A percentile compares a stretch with the other conserved stretches of the same genome.
Conservation (phyloP, 2,329 filamentous ascomycete species). For the Sclerotinia sclerotiorum region DNA sequence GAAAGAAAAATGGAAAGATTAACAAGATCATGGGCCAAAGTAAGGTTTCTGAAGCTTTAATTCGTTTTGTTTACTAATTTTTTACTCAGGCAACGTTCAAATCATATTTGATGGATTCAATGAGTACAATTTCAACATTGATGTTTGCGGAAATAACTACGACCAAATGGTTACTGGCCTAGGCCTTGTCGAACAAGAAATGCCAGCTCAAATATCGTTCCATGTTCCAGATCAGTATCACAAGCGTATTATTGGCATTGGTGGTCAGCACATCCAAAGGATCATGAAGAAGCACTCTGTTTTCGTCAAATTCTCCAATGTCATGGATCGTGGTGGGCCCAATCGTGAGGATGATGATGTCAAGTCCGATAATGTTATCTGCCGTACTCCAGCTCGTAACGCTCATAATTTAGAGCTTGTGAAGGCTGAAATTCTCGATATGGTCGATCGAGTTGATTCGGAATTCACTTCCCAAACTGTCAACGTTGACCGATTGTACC, state of each 20-base stretch:
- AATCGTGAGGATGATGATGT: slow-evolving; percentile 97
- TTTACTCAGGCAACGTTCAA: slow-evolving; percentile 70
- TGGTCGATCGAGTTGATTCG: slow-evolving; percentile 86
- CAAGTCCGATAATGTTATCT: slow-evolving; percentile 98
- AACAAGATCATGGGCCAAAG: slow-evolving; percentile 99
- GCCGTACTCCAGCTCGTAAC: slow-evolving; percentile 93
- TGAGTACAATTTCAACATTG: slow-evolving; percentile 99
- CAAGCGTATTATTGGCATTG: slow-evolving; percentile 98
- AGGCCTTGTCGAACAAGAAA: slow-evolving; percentile 93
- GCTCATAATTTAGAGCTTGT: slow-evolving; percentile 95
- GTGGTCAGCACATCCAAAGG: slow-evolving; percentile 95
- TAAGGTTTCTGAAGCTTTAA: neutral
- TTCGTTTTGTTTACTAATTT: neutral
- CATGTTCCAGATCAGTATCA: slow-evolving; percentile 99
- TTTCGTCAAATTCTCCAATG: slow-evolving; percentile 99
- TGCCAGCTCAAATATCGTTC: slow-evolving; percentile 98
- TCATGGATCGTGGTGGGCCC: slow-evolving; percentile 90
- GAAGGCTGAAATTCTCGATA: slow-evolving; percentile 98
- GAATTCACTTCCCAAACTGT: slow-evolving; percentile 95
- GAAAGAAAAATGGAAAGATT: slow-evolving; percentile 99
- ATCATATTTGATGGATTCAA: slow-evolving; percentile 99
- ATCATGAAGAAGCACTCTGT: slow-evolving; percentile 99
- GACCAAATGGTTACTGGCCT: slow-evolving; percentile 93
- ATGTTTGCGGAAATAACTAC: slow-evolving; percentile 89
- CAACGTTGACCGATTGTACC: slow-evolving; percentile 90